Percentiles rank a stretch among this genome's conserved stretches.
These are phyloP conservation scores for Lactifluus volemus DNA, from an alignment of 768 basidiomycete species.

Conservation along the genomic window DNA sequence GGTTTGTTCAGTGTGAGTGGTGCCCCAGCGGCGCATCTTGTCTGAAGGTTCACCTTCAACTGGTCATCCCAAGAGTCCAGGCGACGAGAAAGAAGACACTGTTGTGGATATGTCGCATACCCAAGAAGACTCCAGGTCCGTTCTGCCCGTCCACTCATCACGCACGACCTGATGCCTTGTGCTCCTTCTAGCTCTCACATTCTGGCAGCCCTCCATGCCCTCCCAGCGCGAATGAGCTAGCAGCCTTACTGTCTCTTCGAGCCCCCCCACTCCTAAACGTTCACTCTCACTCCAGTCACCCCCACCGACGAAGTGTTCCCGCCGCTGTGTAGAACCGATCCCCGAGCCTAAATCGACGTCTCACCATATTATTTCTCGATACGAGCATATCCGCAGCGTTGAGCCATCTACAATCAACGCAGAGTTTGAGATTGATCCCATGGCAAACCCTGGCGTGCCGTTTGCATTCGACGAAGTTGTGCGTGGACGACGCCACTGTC, in stretches of 20 bases:
- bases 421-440: slow-evolving; percentile 54
- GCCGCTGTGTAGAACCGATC: neutral
- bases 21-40: neutral
- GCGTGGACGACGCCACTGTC: slow-evolving; percentile 52
- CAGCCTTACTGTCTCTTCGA: neutral
- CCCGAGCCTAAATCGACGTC: neutral
- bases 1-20: no score
- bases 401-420: slow-evolving; percentile 8
- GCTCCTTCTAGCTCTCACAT: slow-evolving; percentile 1
- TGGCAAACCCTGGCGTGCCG: slow-evolving; percentile 52
- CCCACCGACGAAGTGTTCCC: slow-evolving; percentile 5
- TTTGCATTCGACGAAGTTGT: slow-evolving; percentile 76
- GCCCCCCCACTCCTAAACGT: neutral
- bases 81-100: neutral
- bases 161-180: neutral
- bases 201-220: slow-evolving; percentile 9
- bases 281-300: neutral
- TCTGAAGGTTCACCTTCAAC: neutral
- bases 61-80: neutral
- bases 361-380: neutral
- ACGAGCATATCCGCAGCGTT: neutral
- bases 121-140: slow-evolving; percentile 18
- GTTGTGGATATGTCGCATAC: slow-evolving; percentile 11
- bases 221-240: neutral
- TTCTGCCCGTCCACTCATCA: neutral